Percentiles rank a stretch among this genome's conserved stretches.
Conservation (phyloP, 2,329 filamentous ascomycete species). For the Phialophora tarda region DNA sequence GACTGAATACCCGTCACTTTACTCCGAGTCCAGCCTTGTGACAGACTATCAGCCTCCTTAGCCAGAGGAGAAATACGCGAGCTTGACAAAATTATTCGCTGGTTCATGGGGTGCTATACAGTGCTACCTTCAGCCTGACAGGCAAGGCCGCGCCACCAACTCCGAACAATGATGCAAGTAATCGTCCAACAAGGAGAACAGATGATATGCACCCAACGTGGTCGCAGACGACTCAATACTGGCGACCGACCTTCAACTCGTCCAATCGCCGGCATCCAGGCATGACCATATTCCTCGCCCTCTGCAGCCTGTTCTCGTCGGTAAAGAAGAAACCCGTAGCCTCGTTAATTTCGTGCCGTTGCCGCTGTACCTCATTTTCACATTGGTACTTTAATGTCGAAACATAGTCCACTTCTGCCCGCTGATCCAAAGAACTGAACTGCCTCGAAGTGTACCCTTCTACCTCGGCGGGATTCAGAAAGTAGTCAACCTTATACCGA, state of each 20-base stretch:
- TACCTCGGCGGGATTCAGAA: constrained; percentile 78
- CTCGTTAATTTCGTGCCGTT: constrained; percentile 72
- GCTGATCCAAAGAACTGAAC: constrained; percentile 74
- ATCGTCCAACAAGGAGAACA: constrained; percentile 12
- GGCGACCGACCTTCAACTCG: constrained; percentile 51
- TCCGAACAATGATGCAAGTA: constrained; percentile 28
- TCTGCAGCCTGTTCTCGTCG: constrained; percentile 77
- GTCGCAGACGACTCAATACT: constrained; percentile 39
- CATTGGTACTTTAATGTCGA: constrained; percentile 72
- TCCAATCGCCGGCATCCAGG: constrained; percentile 64
- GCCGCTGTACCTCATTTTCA: constrained; percentile 70
- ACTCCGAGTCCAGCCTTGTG: neutral
- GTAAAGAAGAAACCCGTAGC: constrained; percentile 87
- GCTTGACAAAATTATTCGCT: neutral
- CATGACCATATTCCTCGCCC: constrained; percentile 68
- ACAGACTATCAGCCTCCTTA: neutral
- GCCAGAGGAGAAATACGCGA: neutral
- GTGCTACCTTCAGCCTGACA: neutral
- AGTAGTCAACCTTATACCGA: constrained; percentile 79
- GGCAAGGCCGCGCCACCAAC: constrained; percentile 27
- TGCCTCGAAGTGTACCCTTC: constrained; percentile 71
- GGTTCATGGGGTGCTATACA: constrained; percentile 14
- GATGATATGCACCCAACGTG: constrained; percentile 2
- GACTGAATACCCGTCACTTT: neutral
- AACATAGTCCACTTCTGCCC: constrained; percentile 76